Base-by-base conservation (phyloP, 331 rosid genomes). In the Malus hybrid region DNA sequence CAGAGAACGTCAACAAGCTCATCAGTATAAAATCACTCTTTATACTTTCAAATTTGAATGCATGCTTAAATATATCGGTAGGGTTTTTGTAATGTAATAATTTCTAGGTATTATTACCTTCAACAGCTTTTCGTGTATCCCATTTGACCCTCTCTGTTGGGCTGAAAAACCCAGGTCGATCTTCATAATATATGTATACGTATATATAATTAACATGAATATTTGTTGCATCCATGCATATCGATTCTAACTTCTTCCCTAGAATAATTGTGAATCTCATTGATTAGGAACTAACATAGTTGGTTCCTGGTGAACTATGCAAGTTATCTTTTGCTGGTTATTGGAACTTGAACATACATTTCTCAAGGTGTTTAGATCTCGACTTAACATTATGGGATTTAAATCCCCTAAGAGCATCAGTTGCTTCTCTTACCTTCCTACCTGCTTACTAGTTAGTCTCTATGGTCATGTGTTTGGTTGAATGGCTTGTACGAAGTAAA, bases 91-190 rank as follows among this genome's bases (percentile, higher is more conserved):
- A 16, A 3, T 48, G 3, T 69, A 39, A 39, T 39, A 5, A 3
- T 16, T 68, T 22, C 10, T 14, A 68, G 60, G 36, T 16, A 28
- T 48, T 18, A 63, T 15, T 16, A 77, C 71, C 81, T 50, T 77
- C 72, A 34, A 33, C 81, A 16, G 76, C 56, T 70, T 70, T 77
- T 72, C 81, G 63, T 24, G 76, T 72, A 77, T 70, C 76, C 81
- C 81, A 70, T 70, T 70, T 63, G 15, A 76, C 81, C 66, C 76
- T 50, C 56, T 77, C 76, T 10, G 56, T 33, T 63, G 57, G 72
- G 46, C 76, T 77, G 18, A 77, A 70, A 66, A 77, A 20, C 24
- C 71, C 76, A 8, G 58, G 76, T 48, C 71, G 66, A 70, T 48
- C 76, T 48, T 64, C 29, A 15, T 36, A 42, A 44, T 22, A 60